Evolutionary conservation across 1,139 yeast genomes (phyloP).

Genomic region (Komagataea norvegica): DNA sequence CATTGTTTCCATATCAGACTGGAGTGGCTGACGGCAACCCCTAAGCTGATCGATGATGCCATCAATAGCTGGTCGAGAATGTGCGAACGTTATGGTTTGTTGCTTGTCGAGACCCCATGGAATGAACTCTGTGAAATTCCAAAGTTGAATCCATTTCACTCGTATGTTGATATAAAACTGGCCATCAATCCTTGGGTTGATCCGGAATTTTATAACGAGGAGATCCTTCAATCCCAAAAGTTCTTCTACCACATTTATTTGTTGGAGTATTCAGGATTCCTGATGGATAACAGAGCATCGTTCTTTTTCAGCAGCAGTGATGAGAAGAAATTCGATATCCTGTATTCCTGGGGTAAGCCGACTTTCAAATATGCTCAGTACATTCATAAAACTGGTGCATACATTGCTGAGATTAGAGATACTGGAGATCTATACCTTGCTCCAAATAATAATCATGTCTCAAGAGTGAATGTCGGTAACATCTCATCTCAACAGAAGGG

Average conservation of each 20-base stretch:
- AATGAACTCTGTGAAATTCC: constrained; percentile 79
- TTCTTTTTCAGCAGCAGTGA: constrained; percentile 43
- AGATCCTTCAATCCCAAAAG: constrained; percentile 40
- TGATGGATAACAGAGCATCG: constrained; percentile 77
- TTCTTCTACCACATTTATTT: constrained; percentile 61
- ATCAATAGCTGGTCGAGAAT: constrained; percentile 74
- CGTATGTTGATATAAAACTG: constrained; percentile 65
- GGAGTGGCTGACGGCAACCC: constrained; percentile 92
- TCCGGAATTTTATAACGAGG: constrained; percentile 42
- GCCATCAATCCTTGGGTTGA: constrained; percentile 66
- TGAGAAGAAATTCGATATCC: constrained; percentile 52
- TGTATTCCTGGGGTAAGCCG: constrained; percentile 91
- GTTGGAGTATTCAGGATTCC: constrained; percentile 64
- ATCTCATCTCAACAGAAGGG: constrained; percentile 24
- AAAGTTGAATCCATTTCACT: constrained; percentile 76
- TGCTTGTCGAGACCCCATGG: constrained; percentile 91
- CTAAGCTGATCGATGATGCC: constrained; percentile 85
- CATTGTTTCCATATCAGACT: constrained; percentile 88
- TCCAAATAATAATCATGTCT: constrained; percentile 71
- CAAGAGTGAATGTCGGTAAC: constrained; percentile 47
- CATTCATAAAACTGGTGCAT: constrained; percentile 83
- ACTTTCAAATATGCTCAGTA: constrained; percentile 80
- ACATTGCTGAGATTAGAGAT: constrained; percentile 81
- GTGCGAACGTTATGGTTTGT: constrained; percentile 82
- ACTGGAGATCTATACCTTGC: constrained; percentile 79